Evolutionary conservation across 73 alveolate species (phyloP), one percentile per base, ranked within the genome.

Genomic region (Paramecium sonneborni): DNA sequence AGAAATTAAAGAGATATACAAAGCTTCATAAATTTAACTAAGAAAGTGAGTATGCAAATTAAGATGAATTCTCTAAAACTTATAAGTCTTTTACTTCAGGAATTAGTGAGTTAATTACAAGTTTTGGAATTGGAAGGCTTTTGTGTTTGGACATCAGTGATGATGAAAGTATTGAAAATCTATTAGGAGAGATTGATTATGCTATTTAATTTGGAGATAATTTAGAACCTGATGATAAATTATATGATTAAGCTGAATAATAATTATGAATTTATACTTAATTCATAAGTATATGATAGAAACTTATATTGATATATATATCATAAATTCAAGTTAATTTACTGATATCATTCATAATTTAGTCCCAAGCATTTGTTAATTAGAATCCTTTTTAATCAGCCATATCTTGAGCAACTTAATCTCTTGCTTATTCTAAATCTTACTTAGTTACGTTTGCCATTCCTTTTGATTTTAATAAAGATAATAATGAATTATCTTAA

Each of bases 211-310:
- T 37, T 58, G 93, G 93, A 26, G 93, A 87, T 28, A 87, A 87
- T 68, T 52, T 87, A 20, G 93, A 87, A 41, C 93, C 93, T 21
- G 93, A 87, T 68, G 93, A 87, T 74, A 87, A 79, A 87, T 67
- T 87, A 30, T 87, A 68, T 39, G 93, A 87, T 68, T 34, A 87
- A 68, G 93, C 86, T 12, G 93, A 87, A 35, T 38, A 62, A 39
- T 68, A 87, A 24, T 24, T 58, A 23, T 43, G 79, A 87, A 28
- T 24, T 23, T 10, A 18, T 68, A 10, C 23, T 68, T n/a, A n/a
- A n/a, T n/a, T n/a, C n/a, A n/a, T n/a, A n/a, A n/a, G n/a, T n/a
- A n/a, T n/a, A 14, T n/a, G n/a, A n/a, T n/a, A n/a, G n/a, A n/a
- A n/a, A n/a, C n/a, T n/a, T n/a, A n/a, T n/a, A n/a, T n/a, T n/a